Percentiles rank a stretch among this genome's conserved stretches.
Conservation (phyloP, 306 rosid species). For the Cotoneaster glaucophyllus region DNA sequence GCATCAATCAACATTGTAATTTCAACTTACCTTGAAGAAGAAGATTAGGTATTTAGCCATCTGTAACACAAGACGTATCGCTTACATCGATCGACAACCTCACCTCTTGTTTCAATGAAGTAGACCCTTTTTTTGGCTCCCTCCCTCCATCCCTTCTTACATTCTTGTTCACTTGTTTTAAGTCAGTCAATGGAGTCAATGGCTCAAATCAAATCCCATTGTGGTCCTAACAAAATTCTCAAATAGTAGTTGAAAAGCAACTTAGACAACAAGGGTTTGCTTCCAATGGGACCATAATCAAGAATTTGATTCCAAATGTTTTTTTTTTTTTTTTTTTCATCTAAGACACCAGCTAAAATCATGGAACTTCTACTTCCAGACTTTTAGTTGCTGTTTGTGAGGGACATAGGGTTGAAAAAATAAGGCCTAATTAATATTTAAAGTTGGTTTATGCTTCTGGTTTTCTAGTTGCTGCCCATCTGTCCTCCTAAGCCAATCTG, state of each 20-base stretch:
- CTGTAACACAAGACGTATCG: neutral
- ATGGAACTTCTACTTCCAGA: neutral
- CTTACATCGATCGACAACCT: neutral
- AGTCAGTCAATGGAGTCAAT: neutral
- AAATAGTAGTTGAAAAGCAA: neutral
- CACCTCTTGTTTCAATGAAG: neutral
- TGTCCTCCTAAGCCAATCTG: too few species aligned
- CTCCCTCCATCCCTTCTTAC: neutral
- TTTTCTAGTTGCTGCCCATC: slow-evolving; percentile 17
- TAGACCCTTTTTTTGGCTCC: neutral
- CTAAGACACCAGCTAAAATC: neutral
- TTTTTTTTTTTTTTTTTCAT: neutral
- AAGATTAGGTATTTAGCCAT: neutral
- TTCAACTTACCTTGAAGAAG: neutral
- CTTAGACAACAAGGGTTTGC: too few species aligned
- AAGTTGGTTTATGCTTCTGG: slow-evolving; percentile 6
- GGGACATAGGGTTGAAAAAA: slow-evolving; percentile 7
- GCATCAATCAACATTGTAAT: neutral
- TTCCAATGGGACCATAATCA: slow-evolving; percentile 13
- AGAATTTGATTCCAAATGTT: neutral
- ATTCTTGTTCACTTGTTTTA: neutral
- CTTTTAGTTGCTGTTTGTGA: slow-evolving; percentile 15
- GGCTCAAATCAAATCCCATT: neutral
- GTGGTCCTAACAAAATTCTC: neutral
- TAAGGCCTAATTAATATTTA: neutral